Base-by-base conservation (phyloP, 1,284 basidiomycete species). In the Ustilago trichophora region DNA sequence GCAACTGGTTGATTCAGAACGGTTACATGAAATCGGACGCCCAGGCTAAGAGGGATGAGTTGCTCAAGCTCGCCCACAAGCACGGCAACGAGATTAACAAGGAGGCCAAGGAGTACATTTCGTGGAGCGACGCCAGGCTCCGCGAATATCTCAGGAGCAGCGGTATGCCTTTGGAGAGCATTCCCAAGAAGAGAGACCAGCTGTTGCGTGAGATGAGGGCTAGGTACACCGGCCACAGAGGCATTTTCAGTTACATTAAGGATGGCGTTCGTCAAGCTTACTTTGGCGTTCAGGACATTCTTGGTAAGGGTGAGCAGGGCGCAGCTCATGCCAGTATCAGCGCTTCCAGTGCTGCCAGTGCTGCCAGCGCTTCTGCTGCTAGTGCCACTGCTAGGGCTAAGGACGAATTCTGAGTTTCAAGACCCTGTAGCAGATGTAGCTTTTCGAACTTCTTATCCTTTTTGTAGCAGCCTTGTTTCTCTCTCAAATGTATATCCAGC, bases 161-260 rank as follows among this genome's bases (percentile, higher is more conserved):
- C 27, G 79, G 78, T 32, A 58, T 80, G 38, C 47, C 48, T n/a
- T 27, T 70, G 6, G 65, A 72, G 34, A 29, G 71, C 35, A 50
- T 75, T 22, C 76, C 74, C 37, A 66, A 62, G 58, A 72, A 73
- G 59, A 64, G 79, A 18, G 60, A 76, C 31, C 56, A 76, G 54
- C 63, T 81, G 45, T 49, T 80, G 57, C 68, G 78, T 40, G 69
- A 75, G 63, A 75, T 77, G 65, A 64, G 79, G 12, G 77, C 77
- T 2, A 64, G 77, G 29, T 80, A 76, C 69, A 58, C 56, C 19
- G 72, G 75, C n/a, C 66, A 77, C 50, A 52, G 58, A 29, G 65
- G 73, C 42, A 55, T 75, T 27, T 62, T 77, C 19, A 59, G 51
- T 38, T 65, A 67, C 34, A 53, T 77, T 53, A 78, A 77, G 65